phyloP scores from a whole-genome alignment of 202 grass and related monocot genomes.

The Panicum virgatum region DNA sequence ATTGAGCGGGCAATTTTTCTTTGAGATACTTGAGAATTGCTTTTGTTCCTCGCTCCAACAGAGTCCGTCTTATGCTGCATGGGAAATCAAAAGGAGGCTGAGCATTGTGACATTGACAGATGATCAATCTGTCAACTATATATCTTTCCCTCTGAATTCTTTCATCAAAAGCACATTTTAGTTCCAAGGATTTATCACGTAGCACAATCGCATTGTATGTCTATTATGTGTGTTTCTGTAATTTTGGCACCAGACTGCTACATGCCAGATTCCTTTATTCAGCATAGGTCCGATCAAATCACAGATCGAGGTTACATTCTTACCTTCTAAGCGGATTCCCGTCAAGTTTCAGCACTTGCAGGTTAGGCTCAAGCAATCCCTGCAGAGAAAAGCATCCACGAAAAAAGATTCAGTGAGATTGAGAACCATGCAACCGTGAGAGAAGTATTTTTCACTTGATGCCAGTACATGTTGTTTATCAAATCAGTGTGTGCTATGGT shows the following conservation, averaged over 20 bases:
- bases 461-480: background rate
- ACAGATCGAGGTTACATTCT: background rate
- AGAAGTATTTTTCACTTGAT: background rate
- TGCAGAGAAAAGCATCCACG: slow-evolving; percentile 44
- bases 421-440: background rate
- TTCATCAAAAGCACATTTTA: background rate
- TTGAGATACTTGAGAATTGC: slow-evolving; percentile 88
- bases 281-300: slow-evolving; percentile 4
- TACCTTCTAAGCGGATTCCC: slow-evolving; percentile 90
- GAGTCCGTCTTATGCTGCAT: slow-evolving; percentile 77
- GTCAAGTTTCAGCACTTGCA: slow-evolving; percentile 85
- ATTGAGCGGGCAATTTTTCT: slow-evolving; percentile 73
- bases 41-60: slow-evolving; percentile 89
- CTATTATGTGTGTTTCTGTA: background rate
- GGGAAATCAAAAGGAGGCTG: background rate
- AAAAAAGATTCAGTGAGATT: background rate
- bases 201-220: background rate
- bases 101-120: background rate
- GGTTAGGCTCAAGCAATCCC: slow-evolving; percentile 83
- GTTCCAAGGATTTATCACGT: background rate
- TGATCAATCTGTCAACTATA: background rate
- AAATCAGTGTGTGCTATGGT: background rate
- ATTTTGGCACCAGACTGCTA: background rate
- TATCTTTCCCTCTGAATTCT: background rate
- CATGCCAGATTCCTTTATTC: background rate